A percentile compares a stretch with the other conserved stretches of the same genome.
These are phyloP conservation scores for Tilletia caries DNA, from an alignment of 1,284 basidiomycete genomes.

Conservation along the genomic window DNA sequence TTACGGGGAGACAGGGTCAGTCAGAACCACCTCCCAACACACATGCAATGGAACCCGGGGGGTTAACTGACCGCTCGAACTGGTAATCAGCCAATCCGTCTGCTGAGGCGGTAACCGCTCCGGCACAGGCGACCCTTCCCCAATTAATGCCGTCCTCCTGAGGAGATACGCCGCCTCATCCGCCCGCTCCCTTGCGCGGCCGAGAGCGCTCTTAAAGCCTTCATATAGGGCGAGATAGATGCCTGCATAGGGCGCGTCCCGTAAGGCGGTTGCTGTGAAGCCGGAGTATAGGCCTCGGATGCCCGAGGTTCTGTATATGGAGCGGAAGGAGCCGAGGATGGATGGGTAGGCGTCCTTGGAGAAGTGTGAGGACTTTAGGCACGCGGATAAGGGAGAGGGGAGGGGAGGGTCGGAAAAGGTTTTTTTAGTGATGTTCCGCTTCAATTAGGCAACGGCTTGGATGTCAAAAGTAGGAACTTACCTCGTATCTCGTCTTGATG, in stretches of 20 bases:
- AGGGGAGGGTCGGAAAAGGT: no score
- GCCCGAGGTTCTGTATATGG: constrained; percentile 66
- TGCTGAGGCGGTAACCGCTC: background rate
- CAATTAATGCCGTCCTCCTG: background rate
- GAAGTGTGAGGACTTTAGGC: constrained; percentile 33
- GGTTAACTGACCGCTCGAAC: constrained; percentile 28
- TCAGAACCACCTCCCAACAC: no score
- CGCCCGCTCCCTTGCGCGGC: background rate
- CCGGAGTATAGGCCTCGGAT: constrained; percentile 81
- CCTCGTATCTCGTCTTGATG: constrained; percentile 91
- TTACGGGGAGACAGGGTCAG: background rate
- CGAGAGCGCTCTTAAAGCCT: constrained; percentile 35
- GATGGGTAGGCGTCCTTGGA: constrained; percentile 39
- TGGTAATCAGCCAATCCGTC: constrained; percentile 36
- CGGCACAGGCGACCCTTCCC: background rate
- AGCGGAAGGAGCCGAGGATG: constrained; percentile 33
- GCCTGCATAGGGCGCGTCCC: constrained; percentile 94
- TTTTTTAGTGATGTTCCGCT: no score
- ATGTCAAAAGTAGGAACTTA: constrained; percentile 53
- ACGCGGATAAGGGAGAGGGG: no score
- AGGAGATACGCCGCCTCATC: background rate
- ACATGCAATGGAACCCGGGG: no score
- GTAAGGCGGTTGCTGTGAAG: constrained; percentile 79
- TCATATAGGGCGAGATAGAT: constrained; percentile 86
- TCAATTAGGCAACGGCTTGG: no score